A percentile compares a stretch with the other conserved stretches of the same genome.
These are phyloP conservation scores for Alternaria triticina DNA, from an alignment of 2,329 filamentous ascomycete species.

Conservation along the genomic window DNA sequence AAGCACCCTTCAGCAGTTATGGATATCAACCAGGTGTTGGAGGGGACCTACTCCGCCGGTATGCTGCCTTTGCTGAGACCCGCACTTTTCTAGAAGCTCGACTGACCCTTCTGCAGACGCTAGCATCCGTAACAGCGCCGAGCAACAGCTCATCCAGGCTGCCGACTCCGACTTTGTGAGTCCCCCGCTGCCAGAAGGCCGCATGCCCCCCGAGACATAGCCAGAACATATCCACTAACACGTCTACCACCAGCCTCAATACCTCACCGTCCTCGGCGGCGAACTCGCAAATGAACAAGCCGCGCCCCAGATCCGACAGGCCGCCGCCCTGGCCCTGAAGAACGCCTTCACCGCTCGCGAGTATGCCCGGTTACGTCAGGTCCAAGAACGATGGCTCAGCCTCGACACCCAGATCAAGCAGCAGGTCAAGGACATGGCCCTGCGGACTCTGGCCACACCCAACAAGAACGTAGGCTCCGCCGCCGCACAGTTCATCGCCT, in stretches of 20 bases:
- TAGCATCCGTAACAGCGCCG: conserved; percentile 84
- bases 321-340: conserved; percentile 95
- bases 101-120: conserved; percentile 70
- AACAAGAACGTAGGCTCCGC: conserved; percentile 86
- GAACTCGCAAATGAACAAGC: conserved; percentile 91
- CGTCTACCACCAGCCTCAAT: conserved; percentile 71
- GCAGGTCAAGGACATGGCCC: conserved; percentile 86
- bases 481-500: conserved; percentile 92
- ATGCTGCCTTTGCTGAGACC: conserved; percentile 48
- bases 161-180: conserved; percentile 95
- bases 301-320: conserved; percentile 83
- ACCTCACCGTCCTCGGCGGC: conserved; percentile 81
- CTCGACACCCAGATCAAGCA: conserved; percentile 82
- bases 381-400: conserved; percentile 92
- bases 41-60: conserved; percentile 96
- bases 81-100: conserved; percentile 32
- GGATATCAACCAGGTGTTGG: conserved; percentile 98
- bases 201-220: conserved; percentile 12
- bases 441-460: conserved; percentile 81
- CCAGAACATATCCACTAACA: conserved; percentile 39
- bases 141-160: conserved; percentile 91
- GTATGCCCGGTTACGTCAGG: conserved; percentile 80
- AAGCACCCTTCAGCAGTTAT: conserved; percentile 64
- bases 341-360: conserved; percentile 98
- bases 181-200: conserved; percentile 29